Evolutionary conservation across 108 stramenopile species (phyloP).

Genomic region (Cyclotella kingstonii): DNA sequence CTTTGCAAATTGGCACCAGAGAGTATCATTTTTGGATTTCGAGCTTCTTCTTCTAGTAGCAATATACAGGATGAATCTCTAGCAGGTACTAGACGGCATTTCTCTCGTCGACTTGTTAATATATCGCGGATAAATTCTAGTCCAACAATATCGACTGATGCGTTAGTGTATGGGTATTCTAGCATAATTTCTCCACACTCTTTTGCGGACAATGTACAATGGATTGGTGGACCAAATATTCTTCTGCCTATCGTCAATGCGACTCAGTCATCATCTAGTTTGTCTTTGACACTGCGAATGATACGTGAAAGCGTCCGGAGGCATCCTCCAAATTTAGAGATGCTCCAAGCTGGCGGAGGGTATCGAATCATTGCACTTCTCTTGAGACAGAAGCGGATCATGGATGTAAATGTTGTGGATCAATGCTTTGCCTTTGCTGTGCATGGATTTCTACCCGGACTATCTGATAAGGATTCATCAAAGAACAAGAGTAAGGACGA

Average conservation of each 20-base stretch:
- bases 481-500: constrained; percentile 32
- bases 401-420: constrained; percentile 73
- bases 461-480: constrained; percentile 41
- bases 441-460: constrained; percentile 67
- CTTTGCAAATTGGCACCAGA: constrained; percentile 71
- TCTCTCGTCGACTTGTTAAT: constrained; percentile 60
- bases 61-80: constrained; percentile 29
- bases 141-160: constrained; percentile 68
- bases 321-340: constrained; percentile 82
- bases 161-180: constrained; percentile 65
- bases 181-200: constrained; percentile 70
- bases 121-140: constrained; percentile 64
- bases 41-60: constrained; percentile 50
- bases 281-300: constrained; percentile 68
- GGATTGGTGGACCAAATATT: constrained; percentile 82
- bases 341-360: constrained; percentile 81
- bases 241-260: constrained; percentile 78
- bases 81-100: constrained; percentile 39
- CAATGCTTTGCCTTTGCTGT: constrained; percentile 87
- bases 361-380: constrained; percentile 79
- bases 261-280: constrained; percentile 56
- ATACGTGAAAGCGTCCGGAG: constrained; percentile 67
- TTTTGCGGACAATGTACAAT: constrained; percentile 86
- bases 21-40: constrained; percentile 70
- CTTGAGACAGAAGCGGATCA: constrained; percentile 71